A percentile compares a stretch with the other conserved stretches of the same genome.
These are phyloP conservation scores for Leonotis leonurus DNA, from an alignment of 257 asterid genomes.

Conservation along the genomic window DNA sequence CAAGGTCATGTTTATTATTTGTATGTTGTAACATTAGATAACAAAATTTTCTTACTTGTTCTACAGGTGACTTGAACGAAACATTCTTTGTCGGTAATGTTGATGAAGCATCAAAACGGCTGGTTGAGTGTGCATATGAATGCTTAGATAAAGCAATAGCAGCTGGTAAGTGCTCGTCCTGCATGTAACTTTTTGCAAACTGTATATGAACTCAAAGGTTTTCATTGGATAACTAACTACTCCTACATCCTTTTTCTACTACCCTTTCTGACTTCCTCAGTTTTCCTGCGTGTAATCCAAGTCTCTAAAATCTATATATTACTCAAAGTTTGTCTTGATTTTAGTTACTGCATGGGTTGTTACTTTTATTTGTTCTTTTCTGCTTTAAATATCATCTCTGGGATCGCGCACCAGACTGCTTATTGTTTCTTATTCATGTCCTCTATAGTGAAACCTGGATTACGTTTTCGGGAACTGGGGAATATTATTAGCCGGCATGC, in stretches of 20 bases:
- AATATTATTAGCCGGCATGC: slow-evolving; percentile 88
- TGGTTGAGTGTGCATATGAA: slow-evolving; percentile 89
- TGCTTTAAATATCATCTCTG: not conserved
- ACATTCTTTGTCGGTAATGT: slow-evolving; percentile 94
- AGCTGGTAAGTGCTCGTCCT: slow-evolving; percentile 45
- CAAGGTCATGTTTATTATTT: not conserved
- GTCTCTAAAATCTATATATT: not conserved
- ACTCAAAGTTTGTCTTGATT: not conserved
- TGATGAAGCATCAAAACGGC: slow-evolving; percentile 71
- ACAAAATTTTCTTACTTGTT: slow-evolving; percentile 4
- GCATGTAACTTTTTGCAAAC: not conserved
- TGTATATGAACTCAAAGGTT: not conserved
- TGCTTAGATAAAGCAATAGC: slow-evolving; percentile 94
- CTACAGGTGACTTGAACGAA: slow-evolving; percentile 89
- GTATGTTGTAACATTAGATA: not conserved
- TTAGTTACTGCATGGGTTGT: not conserved
- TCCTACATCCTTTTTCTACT: not conserved
- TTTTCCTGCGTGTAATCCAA: not conserved
- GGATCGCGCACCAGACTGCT: not conserved
- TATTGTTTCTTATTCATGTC: not conserved
- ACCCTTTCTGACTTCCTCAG: not conserved
- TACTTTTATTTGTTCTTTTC: not conserved
- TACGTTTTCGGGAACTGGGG: slow-evolving; percentile 88
- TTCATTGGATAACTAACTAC: not conserved
- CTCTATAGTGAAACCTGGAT: slow-evolving; percentile 83